Percentiles rank a stretch among this genome's conserved stretches.
phyloP scores from a whole-genome alignment of 441 rosid genomes.

The Erodium moschatum region DNA sequence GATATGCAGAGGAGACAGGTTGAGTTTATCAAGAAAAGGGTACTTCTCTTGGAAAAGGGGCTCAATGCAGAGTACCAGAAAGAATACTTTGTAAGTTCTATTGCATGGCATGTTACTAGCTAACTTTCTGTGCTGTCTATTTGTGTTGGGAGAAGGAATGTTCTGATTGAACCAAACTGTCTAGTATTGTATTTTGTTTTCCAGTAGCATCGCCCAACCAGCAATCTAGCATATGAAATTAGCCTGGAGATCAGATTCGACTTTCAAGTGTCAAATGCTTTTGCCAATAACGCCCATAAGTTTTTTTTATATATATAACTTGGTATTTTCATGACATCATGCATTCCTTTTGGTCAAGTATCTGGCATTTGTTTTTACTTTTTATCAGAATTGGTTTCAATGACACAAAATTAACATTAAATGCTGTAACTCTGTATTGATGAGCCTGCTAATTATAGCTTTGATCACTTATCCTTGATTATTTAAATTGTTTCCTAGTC shows the following conservation, averaged over 20 bases:
- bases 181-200: neutral
- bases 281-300: neutral
- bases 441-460: too few species aligned
- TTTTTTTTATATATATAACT: too few species aligned
- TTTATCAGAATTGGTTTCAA: too few species aligned
- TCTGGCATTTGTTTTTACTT: too few species aligned
- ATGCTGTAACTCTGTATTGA: too few species aligned
- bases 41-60: constrained; percentile 84
- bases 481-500: neutral
- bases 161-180: neutral
- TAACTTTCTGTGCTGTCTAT: neutral
- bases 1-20: constrained; percentile 94
- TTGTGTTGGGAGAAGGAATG: neutral
- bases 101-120: neutral
- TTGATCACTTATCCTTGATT: neutral
- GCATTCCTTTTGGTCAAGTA: neutral
- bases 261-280: neutral
- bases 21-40: constrained; percentile 91
- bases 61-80: constrained; percentile 66
- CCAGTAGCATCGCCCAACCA: neutral
- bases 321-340: too few species aligned
- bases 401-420: too few species aligned
- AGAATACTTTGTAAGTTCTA: constrained; percentile 50
- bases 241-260: neutral
- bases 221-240: neutral